phyloP scores from a whole-genome alignment of 2,329 filamentous ascomycete species.

The Aureobasidium uvarum region DNA sequence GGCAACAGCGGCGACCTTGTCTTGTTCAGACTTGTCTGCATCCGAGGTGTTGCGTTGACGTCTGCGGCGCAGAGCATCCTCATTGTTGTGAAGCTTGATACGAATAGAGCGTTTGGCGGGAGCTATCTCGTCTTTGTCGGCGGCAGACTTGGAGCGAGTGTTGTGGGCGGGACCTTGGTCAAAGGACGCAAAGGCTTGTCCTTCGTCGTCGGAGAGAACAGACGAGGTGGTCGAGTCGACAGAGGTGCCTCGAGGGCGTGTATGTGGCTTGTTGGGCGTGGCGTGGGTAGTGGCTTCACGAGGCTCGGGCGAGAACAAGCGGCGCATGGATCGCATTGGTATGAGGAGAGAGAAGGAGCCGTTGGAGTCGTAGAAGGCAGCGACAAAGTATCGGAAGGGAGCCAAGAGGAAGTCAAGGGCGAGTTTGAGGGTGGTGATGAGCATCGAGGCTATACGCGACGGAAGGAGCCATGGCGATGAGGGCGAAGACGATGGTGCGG shows the following conservation, averaged over 20 bases:
- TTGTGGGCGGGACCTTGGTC: conserved; percentile 53
- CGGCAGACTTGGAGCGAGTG: conserved; percentile 61
- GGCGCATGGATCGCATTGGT: conserved; percentile 58
- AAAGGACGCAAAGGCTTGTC: conserved; percentile 34
- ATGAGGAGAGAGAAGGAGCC: conserved; percentile 75
- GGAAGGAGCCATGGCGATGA: conserved; percentile 54
- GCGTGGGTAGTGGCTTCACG: neutral
- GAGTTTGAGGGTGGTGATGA: conserved; percentile 75
- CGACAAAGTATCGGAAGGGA: conserved; percentile 77
- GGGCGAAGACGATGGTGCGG: conserved; percentile 37
- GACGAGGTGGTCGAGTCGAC: conserved; percentile 56
- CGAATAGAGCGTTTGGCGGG: conserved; percentile 77
- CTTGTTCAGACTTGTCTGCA: conserved; percentile 30
- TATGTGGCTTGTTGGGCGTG: conserved; percentile 28
- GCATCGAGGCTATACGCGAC: conserved; percentile 65
- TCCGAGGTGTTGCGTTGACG: conserved; percentile 29
- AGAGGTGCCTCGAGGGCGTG: conserved; percentile 42
- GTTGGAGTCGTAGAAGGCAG: conserved; percentile 77
- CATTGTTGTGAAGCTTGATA: conserved; percentile 76
- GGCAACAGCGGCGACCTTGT: conserved; percentile 52
- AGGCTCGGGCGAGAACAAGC: conserved; percentile 17
- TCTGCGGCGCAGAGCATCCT: conserved; percentile 59
- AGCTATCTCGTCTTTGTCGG: conserved; percentile 53
- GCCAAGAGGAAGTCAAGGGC: conserved; percentile 74
- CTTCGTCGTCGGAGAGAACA: conserved; percentile 66